Evolutionary conservation across 495 filamentous ascomycete species (phyloP), one percentile per base, ranked within the genome.

Genomic region (Penicillium soppii): DNA sequence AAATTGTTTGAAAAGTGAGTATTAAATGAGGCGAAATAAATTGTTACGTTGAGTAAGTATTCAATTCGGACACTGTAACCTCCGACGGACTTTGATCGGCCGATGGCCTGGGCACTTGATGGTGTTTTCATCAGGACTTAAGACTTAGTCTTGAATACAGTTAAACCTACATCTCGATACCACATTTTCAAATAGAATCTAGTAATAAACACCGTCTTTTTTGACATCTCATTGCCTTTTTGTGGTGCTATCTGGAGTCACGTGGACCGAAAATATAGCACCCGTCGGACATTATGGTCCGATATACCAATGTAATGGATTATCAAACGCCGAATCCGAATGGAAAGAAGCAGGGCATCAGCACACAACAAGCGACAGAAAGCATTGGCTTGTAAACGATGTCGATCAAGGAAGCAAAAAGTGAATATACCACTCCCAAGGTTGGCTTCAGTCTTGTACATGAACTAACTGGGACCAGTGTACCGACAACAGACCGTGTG

Each of bases 331-430:
- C 42, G 17, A 43, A 30, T 32, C 38, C 38, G 38, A 26, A 41
- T 41, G 38, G 35, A 41, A 16, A 32, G 29, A n/a, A 52, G 23
- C 22, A 37, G 15, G 21, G 43, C 23, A 22, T 20, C 36, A 2
- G 16, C 54, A 19, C 23, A 21, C 25, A 56, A 56, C 22, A 43
- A 43, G 17, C 53, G 47, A n/a, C n/a, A n/a, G 17, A 53, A 57
- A 43, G 26, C 19, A 26, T 20, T 57, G 26, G 43, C 53, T 15
- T 59, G 56, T 32, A 47, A 27, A 29, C 47, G 56, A 40, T 59
- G 56, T 25, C 52, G 56, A 17, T 47, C 43, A 21, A 47, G 52
- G 43, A 59, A 59, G 47, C 56, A 59, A 32, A 59, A 32, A 23
- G 56, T 59, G 43, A 30, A 30, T 17, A 8, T 30, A 38, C 10